A percentile compares a stretch with the other conserved stretches of the same genome.
Evolutionary conservation across 257 asterid species (phyloP).

Genomic region (Rhazya stricta): DNA sequence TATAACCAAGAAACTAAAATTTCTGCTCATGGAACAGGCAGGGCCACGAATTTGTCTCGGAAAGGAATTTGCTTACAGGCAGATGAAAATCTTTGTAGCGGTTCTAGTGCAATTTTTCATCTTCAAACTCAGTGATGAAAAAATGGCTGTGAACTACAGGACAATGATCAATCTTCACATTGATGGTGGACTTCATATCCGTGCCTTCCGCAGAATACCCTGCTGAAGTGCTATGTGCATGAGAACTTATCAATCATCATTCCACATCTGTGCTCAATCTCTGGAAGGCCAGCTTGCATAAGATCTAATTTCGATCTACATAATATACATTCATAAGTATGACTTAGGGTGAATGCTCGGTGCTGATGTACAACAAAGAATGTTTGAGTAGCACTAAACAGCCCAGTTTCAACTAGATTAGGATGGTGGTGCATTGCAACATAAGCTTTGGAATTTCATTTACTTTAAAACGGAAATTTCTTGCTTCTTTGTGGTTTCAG

Average conservation of each 20-base stretch:
- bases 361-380: too few relatives aligned
- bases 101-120: slow-evolving; percentile 38
- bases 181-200: slow-evolving; percentile 39
- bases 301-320: background rate
- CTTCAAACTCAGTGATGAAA: slow-evolving; percentile 41
- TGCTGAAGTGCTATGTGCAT: background rate
- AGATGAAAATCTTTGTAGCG: slow-evolving; percentile 56
- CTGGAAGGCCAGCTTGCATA: background rate
- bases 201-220: slow-evolving; percentile 19
- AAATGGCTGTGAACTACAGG: slow-evolving; percentile 35
- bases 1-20: background rate
- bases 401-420: too few relatives aligned
- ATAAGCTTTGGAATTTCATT: too few relatives aligned
- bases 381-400: too few relatives aligned
- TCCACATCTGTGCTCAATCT: background rate
- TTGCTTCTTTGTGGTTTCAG: too few relatives aligned
- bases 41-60: slow-evolving; percentile 58
- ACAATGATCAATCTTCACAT: slow-evolving; percentile 53
- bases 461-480: too few relatives aligned
- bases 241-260: background rate
- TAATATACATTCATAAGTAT: background rate
- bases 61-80: slow-evolving; percentile 59
- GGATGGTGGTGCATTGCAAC: too few relatives aligned
- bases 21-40: slow-evolving; percentile 31
- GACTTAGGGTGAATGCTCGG: too few relatives aligned